phyloP scores from a whole-genome alignment of 179 eudicot species.

The Pouteria campechiana region DNA sequence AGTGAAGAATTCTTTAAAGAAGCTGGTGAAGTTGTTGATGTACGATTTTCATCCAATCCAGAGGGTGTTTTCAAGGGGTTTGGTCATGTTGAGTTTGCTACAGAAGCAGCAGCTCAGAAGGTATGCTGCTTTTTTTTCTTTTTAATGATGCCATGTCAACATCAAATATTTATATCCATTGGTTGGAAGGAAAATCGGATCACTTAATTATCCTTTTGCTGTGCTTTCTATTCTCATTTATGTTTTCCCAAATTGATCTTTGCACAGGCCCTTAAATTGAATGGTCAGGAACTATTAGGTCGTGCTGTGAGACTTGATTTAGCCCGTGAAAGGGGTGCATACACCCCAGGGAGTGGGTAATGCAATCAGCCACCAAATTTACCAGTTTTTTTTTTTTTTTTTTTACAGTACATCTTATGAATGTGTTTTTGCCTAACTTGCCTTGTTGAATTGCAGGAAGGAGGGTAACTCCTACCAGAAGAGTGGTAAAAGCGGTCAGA shows the following conservation, averaged over 20 bases:
- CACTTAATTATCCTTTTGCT: background rate
- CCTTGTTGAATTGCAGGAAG: slow-evolving; percentile 8
- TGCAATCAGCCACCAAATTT: background rate
- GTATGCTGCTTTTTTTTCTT: slow-evolving; percentile 14
- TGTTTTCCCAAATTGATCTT: background rate
- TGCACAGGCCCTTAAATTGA: slow-evolving; percentile 53
- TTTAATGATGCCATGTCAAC: background rate
- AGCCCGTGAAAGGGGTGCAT: slow-evolving; percentile 62
- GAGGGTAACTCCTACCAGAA: slow-evolving; percentile 44
- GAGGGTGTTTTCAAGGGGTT: slow-evolving; percentile 68
- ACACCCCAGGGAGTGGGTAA: slow-evolving; percentile 57
- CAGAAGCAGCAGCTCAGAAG: slow-evolving; percentile 62
- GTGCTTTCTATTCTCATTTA: background rate
- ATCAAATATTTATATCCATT: background rate
- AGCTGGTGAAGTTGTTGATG: slow-evolving; percentile 47
- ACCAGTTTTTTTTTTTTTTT: background rate
- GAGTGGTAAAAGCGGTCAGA: slow-evolving; percentile 31
- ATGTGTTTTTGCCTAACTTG: background rate
- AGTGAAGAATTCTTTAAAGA: slow-evolving; percentile 64
- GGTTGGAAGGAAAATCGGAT: background rate
- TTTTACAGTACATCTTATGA: background rate
- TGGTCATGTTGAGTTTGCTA: slow-evolving; percentile 82
- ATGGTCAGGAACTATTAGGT: slow-evolving; percentile 33
- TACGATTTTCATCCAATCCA: slow-evolving; percentile 42
- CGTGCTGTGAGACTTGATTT: slow-evolving; percentile 60